phyloP scores from a whole-genome alignment of 1,284 basidiomycete species.

The Cutaneotrichosporon sp. region DNA sequence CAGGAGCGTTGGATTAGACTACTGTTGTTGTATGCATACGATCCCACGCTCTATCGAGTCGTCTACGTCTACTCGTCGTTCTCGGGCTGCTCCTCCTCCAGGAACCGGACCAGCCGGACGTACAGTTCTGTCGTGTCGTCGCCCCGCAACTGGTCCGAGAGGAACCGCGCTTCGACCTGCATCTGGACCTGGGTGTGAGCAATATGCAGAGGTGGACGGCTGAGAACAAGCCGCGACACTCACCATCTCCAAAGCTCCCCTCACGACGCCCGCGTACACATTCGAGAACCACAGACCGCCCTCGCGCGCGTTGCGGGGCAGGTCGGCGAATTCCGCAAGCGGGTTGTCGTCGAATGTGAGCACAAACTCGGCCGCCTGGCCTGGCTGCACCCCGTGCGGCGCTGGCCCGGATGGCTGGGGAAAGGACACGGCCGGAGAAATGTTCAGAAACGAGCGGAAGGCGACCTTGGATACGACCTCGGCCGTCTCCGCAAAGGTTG shows the following conservation, averaged over 20 bases:
- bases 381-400: slow-evolving; percentile 31
- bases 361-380: slow-evolving; percentile 57
- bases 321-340: slow-evolving; percentile 91
- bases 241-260: slow-evolving; percentile 96
- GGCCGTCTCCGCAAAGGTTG: slow-evolving; percentile 87
- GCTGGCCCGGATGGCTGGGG: slow-evolving; percentile 52
- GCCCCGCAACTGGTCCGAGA: slow-evolving; percentile 84
- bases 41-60: neutral
- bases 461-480: slow-evolving; percentile 95
- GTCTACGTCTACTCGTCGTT: slow-evolving; percentile 43
- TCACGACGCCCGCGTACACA: slow-evolving; percentile 85
- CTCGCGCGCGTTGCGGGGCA: slow-evolving; percentile 82
- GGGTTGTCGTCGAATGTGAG: slow-evolving; percentile 94
- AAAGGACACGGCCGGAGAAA: slow-evolving; percentile 78
- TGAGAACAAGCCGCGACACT: slow-evolving; percentile 33
- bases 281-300: slow-evolving; percentile 97
- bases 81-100: slow-evolving; percentile 76
- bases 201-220: no score
- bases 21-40: slow-evolving; percentile 17
- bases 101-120: slow-evolving; percentile 80
- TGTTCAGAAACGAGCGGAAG: slow-evolving; percentile 97
- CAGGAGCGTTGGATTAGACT: neutral
- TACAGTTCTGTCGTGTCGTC: slow-evolving; percentile 93
- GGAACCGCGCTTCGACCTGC: slow-evolving; percentile 85
- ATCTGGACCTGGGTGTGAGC: slow-evolving; percentile 72